These are phyloP conservation scores for Panicum miliaceum DNA, from an alignment of 176 grass and related monocot genomes.

Conservation along the genomic window DNA sequence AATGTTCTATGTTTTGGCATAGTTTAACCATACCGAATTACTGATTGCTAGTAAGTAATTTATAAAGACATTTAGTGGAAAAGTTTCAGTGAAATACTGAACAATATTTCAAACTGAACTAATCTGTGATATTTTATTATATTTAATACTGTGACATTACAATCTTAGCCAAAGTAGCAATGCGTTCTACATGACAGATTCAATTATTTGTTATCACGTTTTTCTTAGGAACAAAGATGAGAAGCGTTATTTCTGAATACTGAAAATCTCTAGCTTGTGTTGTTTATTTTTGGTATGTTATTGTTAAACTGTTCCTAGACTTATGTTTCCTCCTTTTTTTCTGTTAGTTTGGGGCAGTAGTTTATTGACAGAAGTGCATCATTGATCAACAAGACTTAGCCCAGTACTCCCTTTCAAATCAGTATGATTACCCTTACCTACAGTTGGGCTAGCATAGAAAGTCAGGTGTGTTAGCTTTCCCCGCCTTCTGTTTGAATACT, in stretches of 20 bases:
- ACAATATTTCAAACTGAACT: neutral
- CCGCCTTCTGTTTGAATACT: neutral
- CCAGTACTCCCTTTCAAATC: neutral
- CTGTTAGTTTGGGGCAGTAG: neutral
- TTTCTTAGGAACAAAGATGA: neutral
- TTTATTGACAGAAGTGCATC: constrained; percentile 7
- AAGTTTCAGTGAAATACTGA: neutral
- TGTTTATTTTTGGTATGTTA: constrained; percentile 7
- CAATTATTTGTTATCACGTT: neutral
- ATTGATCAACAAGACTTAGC: constrained; percentile 10
- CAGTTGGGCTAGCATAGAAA: constrained; percentile 7
- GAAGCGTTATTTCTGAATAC: neutral
- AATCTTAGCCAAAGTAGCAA: neutral
- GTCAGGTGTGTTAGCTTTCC: constrained; percentile 16
- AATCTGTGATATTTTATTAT: neutral
- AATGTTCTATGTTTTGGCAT: constrained; percentile 1
- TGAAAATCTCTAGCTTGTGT: neutral
- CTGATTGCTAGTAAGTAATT: neutral
- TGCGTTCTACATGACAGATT: neutral
- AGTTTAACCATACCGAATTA: neutral
- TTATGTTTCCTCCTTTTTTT: constrained; percentile 10
- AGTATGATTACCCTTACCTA: constrained; percentile 28
- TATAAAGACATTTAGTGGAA: neutral
- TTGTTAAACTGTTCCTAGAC: neutral
- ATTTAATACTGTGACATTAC: neutral